These are phyloP conservation scores for Umbelopsis isabellina DNA, from an alignment of 192 early-diverging fungal species.

Conservation along the genomic window DNA sequence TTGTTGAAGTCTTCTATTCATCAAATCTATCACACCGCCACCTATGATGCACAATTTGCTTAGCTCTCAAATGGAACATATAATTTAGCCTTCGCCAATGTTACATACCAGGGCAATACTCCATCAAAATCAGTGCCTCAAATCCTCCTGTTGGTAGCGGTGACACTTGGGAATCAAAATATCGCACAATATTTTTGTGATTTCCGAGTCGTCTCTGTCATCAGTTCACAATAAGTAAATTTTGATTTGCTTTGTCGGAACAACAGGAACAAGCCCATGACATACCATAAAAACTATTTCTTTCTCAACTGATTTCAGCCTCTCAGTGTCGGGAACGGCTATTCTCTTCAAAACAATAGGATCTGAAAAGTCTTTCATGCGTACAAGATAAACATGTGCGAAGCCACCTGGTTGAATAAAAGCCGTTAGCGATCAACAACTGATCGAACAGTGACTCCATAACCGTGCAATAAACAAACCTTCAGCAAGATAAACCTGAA, in stretches of 20 bases:
- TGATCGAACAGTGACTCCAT: neutral
- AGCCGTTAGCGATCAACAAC: neutral
- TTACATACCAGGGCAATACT: constrained; percentile 77
- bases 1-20: constrained; percentile 78
- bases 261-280: neutral
- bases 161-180: constrained; percentile 71
- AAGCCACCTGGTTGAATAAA: constrained; percentile 69
- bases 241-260: neutral
- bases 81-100: neutral
- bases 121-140: constrained; percentile 89
- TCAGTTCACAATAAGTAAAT: neutral
- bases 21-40: constrained; percentile 81
- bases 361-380: constrained; percentile 51
- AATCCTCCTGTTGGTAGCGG: constrained; percentile 63
- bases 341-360: constrained; percentile 83
- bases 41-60: constrained; percentile 47
- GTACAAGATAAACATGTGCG: constrained; percentile 88
- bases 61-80: neutral
- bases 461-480: constrained; percentile 42
- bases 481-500: constrained; percentile 79
- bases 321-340: constrained; percentile 68
- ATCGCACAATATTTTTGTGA: constrained; percentile 83
- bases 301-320: constrained; percentile 62
- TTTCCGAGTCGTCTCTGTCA: constrained; percentile 66
- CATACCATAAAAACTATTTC: constrained; percentile 83